Evolutionary conservation across 306 rosid genomes (phyloP).

Genomic region (Begonia masoniana): DNA sequence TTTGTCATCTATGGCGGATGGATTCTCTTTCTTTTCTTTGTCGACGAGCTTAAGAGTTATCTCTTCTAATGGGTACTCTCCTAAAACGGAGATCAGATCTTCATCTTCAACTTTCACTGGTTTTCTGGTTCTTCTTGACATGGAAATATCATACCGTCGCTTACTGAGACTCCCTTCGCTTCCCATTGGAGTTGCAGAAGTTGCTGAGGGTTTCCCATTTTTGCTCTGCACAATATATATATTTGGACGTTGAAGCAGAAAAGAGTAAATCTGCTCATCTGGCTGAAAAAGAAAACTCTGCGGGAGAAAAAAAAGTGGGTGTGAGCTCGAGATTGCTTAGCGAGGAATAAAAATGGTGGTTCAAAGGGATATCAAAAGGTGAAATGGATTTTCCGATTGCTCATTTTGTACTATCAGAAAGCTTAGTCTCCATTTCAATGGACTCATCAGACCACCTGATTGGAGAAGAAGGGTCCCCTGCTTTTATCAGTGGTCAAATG

Average conservation of each 20-base stretch:
- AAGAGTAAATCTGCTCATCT: not conserved
- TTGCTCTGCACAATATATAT: not conserved
- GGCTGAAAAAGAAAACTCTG: not conserved
- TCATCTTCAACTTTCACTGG: constrained; percentile 11
- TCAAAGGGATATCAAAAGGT: constrained; percentile 46
- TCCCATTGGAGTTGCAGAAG: constrained; percentile 26
- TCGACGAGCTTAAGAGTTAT: not conserved
- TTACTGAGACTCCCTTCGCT: constrained; percentile 24
- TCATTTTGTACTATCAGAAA: constrained; percentile 20
- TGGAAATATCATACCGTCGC: constrained; percentile 54
- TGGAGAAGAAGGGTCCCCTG: too few species aligned
- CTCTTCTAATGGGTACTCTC: too few species aligned
- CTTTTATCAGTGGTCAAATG: too few species aligned
- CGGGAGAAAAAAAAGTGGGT: not conserved
- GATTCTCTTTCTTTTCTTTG: constrained; percentile 1
- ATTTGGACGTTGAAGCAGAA: not conserved
- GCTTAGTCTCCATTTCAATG: not conserved
- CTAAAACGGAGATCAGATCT: constrained; percentile 10
- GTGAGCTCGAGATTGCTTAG: constrained; percentile 26
- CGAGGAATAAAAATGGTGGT: constrained; percentile 37
- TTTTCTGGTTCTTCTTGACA: constrained; percentile 82
- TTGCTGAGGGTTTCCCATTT: not conserved
- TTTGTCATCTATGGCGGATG: too few species aligned
- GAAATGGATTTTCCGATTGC: constrained; percentile 33
- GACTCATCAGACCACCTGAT: too few species aligned